These are phyloP conservation scores for Herpetospermum pedunculosum DNA, from an alignment of 306 rosid genomes.

Conservation along the genomic window DNA sequence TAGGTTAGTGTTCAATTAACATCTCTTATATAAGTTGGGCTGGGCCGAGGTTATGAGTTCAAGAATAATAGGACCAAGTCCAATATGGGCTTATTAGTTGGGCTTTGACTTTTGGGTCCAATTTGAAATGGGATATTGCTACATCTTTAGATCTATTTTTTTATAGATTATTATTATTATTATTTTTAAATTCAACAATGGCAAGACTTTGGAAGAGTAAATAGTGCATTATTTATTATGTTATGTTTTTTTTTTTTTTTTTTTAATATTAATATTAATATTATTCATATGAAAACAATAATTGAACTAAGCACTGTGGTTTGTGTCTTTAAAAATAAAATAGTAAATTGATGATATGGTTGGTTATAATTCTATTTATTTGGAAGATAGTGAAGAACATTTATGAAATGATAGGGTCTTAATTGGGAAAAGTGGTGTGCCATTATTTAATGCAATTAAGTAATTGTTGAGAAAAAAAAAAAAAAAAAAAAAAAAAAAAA, in stretches of 20 bases:
- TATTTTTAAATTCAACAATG: too few relatives aligned
- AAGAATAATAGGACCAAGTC: too few relatives aligned
- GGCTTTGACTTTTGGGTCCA: background rate
- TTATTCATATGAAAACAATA: background rate
- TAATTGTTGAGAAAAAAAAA: background rate
- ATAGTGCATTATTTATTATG: too few relatives aligned
- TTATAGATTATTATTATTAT: too few relatives aligned
- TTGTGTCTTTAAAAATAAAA: background rate
- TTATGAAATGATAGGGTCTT: background rate
- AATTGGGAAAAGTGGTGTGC: conserved; percentile 9
- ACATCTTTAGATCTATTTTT: too few relatives aligned
- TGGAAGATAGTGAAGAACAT: background rate
- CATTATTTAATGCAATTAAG: background rate
- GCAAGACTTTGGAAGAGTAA: too few relatives aligned
- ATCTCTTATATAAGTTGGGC: too few relatives aligned
- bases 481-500: background rate
- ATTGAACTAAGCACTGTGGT: background rate
- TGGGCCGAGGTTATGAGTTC: too few relatives aligned
- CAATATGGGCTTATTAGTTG: background rate
- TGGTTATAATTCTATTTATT: conserved; percentile 4
- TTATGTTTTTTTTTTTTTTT: too few relatives aligned
- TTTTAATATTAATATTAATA: too few relatives aligned
- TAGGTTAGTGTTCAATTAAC: too few relatives aligned
- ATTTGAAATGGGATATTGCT: background rate
- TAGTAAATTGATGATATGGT: background rate